Evolutionary conservation across 1,139 yeast genomes (phyloP).

Genomic region (Geotrichum phurueaensis): DNA sequence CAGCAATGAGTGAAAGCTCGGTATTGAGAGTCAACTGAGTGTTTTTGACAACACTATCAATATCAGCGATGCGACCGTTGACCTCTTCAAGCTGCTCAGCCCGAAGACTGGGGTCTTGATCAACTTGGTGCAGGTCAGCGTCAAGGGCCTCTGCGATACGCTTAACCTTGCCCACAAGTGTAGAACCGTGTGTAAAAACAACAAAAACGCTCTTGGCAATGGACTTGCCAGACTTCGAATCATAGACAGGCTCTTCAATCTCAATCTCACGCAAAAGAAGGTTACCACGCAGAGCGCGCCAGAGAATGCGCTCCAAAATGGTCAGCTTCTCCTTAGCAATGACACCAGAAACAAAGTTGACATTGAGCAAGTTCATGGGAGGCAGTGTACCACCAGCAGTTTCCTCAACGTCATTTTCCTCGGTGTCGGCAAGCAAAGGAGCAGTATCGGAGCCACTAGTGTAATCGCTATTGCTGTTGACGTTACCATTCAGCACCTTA

Average conservation of each 20-base stretch:
- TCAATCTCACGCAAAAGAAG: conserved; percentile 68
- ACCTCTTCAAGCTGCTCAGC: conserved; percentile 52
- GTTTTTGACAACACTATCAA: conserved; percentile 62
- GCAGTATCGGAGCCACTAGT: conserved; percentile 16
- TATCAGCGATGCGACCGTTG: conserved; percentile 53
- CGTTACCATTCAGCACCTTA: conserved; percentile 11
- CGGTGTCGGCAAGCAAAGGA: conserved; percentile 22
- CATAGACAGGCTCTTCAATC: conserved; percentile 53
- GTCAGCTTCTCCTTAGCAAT: conserved; percentile 65
- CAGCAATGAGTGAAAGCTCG: conserved; percentile 74
- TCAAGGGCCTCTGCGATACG: conserved; percentile 80
- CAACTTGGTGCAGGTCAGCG: conserved; percentile 65
- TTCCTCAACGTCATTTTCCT: conserved; percentile 15
- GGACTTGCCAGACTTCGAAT: conserved; percentile 44
- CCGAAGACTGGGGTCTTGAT: conserved; percentile 53
- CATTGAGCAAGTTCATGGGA: conserved; percentile 8
- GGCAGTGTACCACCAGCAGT: conserved; percentile 9
- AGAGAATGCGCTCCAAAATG: conserved; percentile 75
- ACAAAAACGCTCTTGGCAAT: conserved; percentile 69
- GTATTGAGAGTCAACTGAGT: conserved; percentile 68
- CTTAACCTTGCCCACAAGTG: conserved; percentile 60
- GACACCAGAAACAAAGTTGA: conserved; percentile 74
- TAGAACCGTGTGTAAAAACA: conserved; percentile 82
- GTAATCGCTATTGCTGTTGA: conserved; percentile 20
- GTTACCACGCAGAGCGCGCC: conserved; percentile 92